phyloP scores from a whole-genome alignment of 2,329 filamentous ascomycete species.

The Fusarium dlaminii region DNA sequence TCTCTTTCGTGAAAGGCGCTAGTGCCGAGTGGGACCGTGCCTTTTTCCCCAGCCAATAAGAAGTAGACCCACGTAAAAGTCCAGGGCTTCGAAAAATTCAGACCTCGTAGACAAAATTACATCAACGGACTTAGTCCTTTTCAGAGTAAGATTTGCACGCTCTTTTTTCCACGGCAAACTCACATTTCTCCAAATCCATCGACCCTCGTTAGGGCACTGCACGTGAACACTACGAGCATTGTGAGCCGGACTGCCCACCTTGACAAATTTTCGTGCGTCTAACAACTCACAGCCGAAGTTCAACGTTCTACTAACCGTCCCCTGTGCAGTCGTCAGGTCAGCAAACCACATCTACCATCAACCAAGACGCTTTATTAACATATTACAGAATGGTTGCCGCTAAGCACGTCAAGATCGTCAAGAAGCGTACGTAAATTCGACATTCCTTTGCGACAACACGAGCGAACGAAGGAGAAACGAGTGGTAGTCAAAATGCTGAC shows the following conservation, averaged over 20 bases:
- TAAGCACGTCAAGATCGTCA: slow-evolving; percentile 99
- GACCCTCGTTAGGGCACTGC: slow-evolving; percentile 5
- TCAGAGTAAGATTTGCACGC: neutral
- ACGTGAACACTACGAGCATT: neutral
- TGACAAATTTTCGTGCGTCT: slow-evolving; percentile 12
- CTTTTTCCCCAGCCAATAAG: neutral
- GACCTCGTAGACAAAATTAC: neutral
- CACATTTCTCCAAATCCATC: neutral
- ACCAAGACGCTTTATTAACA: slow-evolving; percentile 43
- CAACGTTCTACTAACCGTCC: slow-evolving; percentile 42
- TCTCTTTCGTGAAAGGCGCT: neutral
- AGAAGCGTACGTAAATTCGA: slow-evolving; percentile 88
- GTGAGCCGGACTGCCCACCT: neutral
- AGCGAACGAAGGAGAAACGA: neutral
- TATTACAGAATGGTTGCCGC: slow-evolving; percentile 88
- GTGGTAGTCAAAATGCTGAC: slow-evolving; percentile 49
- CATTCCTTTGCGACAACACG: slow-evolving; percentile 12
- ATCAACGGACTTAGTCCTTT: neutral
- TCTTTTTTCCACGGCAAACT: neutral
- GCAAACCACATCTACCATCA: slow-evolving; percentile 23
- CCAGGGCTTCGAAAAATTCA: neutral
- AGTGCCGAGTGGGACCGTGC: neutral
- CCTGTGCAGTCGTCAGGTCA: slow-evolving; percentile 57
- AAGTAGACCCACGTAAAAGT: neutral
- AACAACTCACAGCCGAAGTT: slow-evolving; percentile 14